Evolutionary conservation across 345 rosid species (phyloP), one percentile per base, ranked within the genome.

Genomic region (Eucalyptus albens): DNA sequence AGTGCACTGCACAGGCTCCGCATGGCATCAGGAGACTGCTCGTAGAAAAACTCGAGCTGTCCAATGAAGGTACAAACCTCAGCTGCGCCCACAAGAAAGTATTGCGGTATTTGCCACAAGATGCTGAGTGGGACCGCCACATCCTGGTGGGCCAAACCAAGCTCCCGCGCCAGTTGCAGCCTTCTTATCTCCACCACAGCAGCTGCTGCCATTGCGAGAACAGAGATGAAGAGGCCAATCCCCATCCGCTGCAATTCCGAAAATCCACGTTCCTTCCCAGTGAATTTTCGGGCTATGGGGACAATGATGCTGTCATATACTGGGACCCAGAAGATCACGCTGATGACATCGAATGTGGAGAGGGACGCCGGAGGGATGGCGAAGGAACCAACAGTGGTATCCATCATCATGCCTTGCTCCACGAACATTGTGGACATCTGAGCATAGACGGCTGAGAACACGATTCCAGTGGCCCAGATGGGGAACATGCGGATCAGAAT

Each of bases 1-100:
- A 96, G 89, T 3, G 99, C 98, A 50, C 96, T 94, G 91, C 98
- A 97, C 91, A 98, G 91, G 67, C 99, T 98, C 42, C 99, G 89
- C 99, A 98, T 97, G 4, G 99, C 95, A 91, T 98, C 99, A 1
- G 99, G 99, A 81, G 99, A 97, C 65, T 97, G 98, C 62, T 97
- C 97, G 31, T 97, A 97, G 92, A 97, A 97, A 91, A 98, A 98
- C 93, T 98, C 97, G 1, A 97, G 94, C 92, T 96, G 98, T 2
- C 99, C 99, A 8, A 98, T 93, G 91, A 93, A 95, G 10, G 94
- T 96, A 80, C 93, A 98, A 13, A 98, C 98, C 92, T 96, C 99
- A 5, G 98, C 95, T n/a, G 98, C 98, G 44, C 99, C 99, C 27
- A 97, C 85, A 89, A 98, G 89, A 94, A 95, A 96, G 87, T 94